Percentiles rank a stretch among this genome's conserved stretches.
Conservation (phyloP, 441 rosid species). For the Aquilaria agallochum region DNA sequence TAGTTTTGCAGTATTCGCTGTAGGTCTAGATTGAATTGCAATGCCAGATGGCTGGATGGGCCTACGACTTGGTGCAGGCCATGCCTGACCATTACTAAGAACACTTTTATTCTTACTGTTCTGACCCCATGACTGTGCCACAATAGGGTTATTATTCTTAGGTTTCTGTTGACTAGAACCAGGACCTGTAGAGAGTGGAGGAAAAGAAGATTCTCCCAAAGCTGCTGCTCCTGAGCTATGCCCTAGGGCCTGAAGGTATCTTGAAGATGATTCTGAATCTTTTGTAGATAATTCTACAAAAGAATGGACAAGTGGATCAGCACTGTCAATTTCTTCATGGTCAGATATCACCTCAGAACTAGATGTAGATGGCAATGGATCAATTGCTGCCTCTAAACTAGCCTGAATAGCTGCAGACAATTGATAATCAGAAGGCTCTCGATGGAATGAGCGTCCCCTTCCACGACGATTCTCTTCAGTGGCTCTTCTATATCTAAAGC, state of each 20-base stretch:
- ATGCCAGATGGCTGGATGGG: slow-evolving; percentile 27
- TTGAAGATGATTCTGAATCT: slow-evolving; percentile 60
- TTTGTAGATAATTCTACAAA: slow-evolving; percentile 56
- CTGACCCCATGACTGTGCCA: slow-evolving; percentile 54
- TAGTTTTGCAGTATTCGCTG: slow-evolving; percentile 26
- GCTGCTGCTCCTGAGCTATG: slow-evolving; percentile 41
- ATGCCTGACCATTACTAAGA: slow-evolving; percentile 44
- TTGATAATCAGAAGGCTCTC: slow-evolving; percentile 64
- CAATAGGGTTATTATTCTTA: slow-evolving; percentile 59
- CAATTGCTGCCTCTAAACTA: slow-evolving; percentile 55
- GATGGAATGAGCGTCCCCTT: slow-evolving; percentile 60
- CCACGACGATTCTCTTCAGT: slow-evolving; percentile 78
- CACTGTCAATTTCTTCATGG: slow-evolving; percentile 32
- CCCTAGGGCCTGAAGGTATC: slow-evolving; percentile 85
- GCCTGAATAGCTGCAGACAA: slow-evolving; percentile 65
- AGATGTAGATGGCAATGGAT: slow-evolving; percentile 44
- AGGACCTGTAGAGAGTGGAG: slow-evolving; percentile 56
- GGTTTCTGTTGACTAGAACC: slow-evolving; percentile 41
- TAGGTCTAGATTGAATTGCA: slow-evolving; percentile 36
- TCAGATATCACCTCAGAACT: slow-evolving; percentile 35
- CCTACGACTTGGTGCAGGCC: slow-evolving; percentile 54
- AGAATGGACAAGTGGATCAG: slow-evolving; percentile 59
- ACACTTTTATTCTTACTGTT: slow-evolving; percentile 29
- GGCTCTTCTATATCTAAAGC: slow-evolving; percentile 71
- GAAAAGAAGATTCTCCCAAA: slow-evolving; percentile 78